Conservation (phyloP, 768 basidiomycete genomes). For the Rhizopogon salebrosus region DNA sequence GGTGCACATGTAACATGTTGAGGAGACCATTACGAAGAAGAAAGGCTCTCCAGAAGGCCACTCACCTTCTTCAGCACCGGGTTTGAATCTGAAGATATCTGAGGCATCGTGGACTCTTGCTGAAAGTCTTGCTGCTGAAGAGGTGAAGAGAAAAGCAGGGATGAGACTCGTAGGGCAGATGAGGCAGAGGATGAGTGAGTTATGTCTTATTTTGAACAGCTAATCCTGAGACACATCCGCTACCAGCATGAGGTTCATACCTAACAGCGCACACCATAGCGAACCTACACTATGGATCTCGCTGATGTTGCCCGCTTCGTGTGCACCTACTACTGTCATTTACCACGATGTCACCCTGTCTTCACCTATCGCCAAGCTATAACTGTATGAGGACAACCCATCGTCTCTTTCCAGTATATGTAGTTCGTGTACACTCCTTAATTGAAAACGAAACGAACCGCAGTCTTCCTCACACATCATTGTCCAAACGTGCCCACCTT, state of each 20-base stretch:
- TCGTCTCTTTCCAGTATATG: no score
- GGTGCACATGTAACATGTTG: conserved; percentile 53
- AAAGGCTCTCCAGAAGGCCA: conserved; percentile 13
- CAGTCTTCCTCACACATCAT: no score
- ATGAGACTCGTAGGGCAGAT: conserved; percentile 88
- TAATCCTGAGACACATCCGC: conserved; percentile 8
- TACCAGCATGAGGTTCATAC: conserved; percentile 81
- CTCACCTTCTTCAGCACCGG: conserved; percentile 22
- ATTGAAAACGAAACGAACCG: no score
- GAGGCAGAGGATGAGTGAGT: conserved; percentile 93
- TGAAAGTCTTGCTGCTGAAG: conserved; percentile 71
- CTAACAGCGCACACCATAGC: no score
- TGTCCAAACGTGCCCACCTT: no score
- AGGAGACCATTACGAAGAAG: conserved; percentile 37
- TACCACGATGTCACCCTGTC: no score
- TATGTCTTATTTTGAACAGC: background rate
- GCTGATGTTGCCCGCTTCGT: no score
- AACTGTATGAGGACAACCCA: no score
- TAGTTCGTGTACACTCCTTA: no score
- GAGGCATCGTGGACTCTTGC: conserved; percentile 63
- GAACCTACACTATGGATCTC: no score
- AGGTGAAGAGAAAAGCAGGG: conserved; percentile 72
- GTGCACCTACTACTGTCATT: no score
- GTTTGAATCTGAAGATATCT: conserved; percentile 44
- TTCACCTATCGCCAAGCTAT: no score